Conservation (phyloP, 129 eudicot species). For the Gnaphalium uliginosum region DNA sequence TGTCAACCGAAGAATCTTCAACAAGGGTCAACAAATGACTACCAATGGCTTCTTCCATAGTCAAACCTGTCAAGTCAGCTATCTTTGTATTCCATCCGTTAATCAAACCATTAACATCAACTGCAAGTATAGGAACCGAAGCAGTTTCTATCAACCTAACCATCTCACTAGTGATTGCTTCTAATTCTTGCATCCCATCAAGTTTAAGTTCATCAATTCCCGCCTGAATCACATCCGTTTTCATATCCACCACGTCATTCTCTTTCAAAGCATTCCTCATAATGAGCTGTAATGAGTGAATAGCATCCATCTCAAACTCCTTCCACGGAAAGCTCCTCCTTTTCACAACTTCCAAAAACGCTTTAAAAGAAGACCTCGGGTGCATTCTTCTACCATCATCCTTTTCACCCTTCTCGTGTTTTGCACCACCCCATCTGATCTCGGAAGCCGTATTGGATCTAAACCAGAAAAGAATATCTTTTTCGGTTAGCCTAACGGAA, state of each 20-base stretch:
- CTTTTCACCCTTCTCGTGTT: conserved; percentile 70
- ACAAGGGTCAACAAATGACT: conserved; percentile 65
- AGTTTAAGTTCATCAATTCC: conserved; percentile 67
- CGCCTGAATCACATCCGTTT: conserved; percentile 49
- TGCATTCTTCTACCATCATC: conserved; percentile 92
- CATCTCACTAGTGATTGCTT: conserved; percentile 91
- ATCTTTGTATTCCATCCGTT: conserved; percentile 97
- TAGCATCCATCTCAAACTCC: conserved; percentile 97
- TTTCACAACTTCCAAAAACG: conserved; percentile 89
- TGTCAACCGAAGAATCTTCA: conserved; percentile 67
- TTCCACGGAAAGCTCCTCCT: conserved; percentile 81
- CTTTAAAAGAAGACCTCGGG: conserved; percentile 93
- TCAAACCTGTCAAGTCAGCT: conserved; percentile 82
- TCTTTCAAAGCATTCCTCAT: conserved; percentile 74
- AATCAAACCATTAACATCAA: conserved; percentile 70
- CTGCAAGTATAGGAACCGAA: conserved; percentile 87
- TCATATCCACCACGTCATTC: conserved; percentile 30
- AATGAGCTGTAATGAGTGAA: conserved; percentile 91
- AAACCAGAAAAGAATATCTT: conserved; percentile 90
- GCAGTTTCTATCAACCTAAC: conserved; percentile 96
- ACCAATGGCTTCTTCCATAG: conserved; percentile 78
- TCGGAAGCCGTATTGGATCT: conserved; percentile 86
- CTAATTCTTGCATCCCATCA: conserved; percentile 84
- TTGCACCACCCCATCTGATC: conserved; percentile 93
- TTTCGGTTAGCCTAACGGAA: conserved; percentile 59